Evolutionary conservation across 1,284 basidiomycete species (phyloP), one percentile per base, ranked within the genome.

Genomic region (Marasmius fiardii): DNA sequence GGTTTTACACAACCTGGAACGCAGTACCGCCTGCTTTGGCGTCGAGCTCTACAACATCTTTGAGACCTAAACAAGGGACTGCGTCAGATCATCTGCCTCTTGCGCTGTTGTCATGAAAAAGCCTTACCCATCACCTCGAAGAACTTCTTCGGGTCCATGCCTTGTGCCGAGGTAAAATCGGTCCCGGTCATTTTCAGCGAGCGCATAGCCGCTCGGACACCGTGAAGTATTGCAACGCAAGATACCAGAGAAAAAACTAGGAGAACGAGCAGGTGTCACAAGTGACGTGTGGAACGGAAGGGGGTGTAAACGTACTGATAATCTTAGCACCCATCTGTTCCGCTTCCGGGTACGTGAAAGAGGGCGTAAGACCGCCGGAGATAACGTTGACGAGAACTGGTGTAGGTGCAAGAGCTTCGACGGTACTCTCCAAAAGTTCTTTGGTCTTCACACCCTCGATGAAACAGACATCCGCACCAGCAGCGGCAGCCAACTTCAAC

Each of bases 401-500:
- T 62, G 86, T 88, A 4, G 88, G 88, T 7, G 83, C 80, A 33
- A 92, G 71, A 4, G 82, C 84, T 35, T 75, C 74, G 51, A 91
- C 83, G 1, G 88, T 88, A 1, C 72, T 72, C 61, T 79, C 74
- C 28, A 91, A 78, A 37, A 90, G 78, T 52, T 86, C 82, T 53
- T 85, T 78, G 10, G 81, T 86, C 68, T 81, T 81, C 43, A 91
- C 88, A 53, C 90, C 90, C 71, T 93, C 90, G 51, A 92, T 89
- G 73, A 93, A 93, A 67, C 87, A 91, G 21, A 91, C 88, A 64
- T 92, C 90, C 0, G 90, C 90, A 33, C 90, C 90, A 4, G 81
- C 86, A 55, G 84, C 84, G 1, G 85, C 80, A 3, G 90, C 90
- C 31, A 90, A 77, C 66, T 85, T 82, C 53, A 93, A 73, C 8